These are phyloP conservation scores for Auricularia heimuer DNA, from an alignment of 768 basidiomycete species.

Conservation along the genomic window DNA sequence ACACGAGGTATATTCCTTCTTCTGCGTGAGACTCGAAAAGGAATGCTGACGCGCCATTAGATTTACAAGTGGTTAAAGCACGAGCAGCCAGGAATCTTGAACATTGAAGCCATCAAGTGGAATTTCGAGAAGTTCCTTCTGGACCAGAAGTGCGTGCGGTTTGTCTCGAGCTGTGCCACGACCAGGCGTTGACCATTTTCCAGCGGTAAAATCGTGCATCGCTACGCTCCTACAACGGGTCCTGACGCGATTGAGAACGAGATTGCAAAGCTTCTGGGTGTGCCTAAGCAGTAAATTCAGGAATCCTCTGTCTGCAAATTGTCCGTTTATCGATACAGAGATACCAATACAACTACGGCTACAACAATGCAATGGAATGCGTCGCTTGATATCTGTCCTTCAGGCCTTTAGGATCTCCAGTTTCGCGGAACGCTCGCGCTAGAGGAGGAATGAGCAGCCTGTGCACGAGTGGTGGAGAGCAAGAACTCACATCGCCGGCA, in stretches of 20 bases:
- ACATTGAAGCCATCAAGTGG: constrained; percentile 77
- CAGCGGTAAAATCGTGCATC: constrained; percentile 55
- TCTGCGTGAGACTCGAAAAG: background rate
- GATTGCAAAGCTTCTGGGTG: constrained; percentile 46
- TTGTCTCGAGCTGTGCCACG: no score
- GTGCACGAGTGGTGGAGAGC: constrained; percentile 4
- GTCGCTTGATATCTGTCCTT: no score
- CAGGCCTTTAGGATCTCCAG: constrained; percentile 15
- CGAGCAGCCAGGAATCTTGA: constrained; percentile 64
- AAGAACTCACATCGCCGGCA: constrained; percentile 46
- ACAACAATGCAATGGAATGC: no score
- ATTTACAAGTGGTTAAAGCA: constrained; percentile 77
- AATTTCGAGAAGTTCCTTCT: constrained; percentile 63
- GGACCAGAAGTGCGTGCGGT: background rate
- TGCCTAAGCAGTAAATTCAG: background rate
- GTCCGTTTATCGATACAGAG: background rate
- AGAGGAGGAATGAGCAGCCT: background rate
- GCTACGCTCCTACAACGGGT: constrained; percentile 64
- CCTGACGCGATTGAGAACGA: constrained; percentile 46
- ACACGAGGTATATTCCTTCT: constrained; percentile 38
- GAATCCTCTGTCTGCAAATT: background rate
- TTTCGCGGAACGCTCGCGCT: constrained; percentile 49
- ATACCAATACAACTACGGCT: background rate
- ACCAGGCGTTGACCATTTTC: background rate
- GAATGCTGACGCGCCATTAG: background rate